Conservation (phyloP, 2,329 filamentous ascomycete species). For the Albifimbria verrucaria region DNA sequence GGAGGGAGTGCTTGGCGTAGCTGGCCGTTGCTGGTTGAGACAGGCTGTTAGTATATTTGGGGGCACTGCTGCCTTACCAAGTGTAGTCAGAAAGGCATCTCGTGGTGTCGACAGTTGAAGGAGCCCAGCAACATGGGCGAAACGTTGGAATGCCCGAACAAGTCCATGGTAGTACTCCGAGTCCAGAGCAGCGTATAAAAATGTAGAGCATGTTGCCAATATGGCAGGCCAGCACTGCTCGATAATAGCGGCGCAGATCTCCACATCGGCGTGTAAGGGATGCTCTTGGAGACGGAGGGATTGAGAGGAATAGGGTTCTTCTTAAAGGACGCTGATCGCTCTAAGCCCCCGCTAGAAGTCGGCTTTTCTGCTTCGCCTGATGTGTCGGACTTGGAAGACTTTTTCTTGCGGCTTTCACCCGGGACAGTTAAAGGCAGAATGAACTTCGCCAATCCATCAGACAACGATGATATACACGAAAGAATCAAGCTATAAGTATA, state of each 20-base stretch:
- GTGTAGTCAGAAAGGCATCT: constrained; percentile 90
- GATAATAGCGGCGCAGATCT: constrained; percentile 76
- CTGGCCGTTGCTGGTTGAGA: constrained; percentile 43
- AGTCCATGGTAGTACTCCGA: constrained; percentile 91
- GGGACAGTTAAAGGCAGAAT: constrained; percentile 88
- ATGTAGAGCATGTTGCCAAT: constrained; percentile 91
- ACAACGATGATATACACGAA: constrained; percentile 84
- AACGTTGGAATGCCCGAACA: constrained; percentile 89
- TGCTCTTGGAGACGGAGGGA: constrained; percentile 71
- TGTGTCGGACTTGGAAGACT: constrained; percentile 38
- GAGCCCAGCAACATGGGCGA: constrained; percentile 90
- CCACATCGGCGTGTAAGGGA: constrained; percentile 66
- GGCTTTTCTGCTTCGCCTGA: constrained; percentile 32
- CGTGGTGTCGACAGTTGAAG: constrained; percentile 80
- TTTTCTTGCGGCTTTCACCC: constrained; percentile 57
- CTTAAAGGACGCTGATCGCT: constrained; percentile 65
- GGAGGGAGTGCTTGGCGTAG: constrained; percentile 39
- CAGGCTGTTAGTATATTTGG: constrained; percentile 68
- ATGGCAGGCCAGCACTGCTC: constrained; percentile 95
- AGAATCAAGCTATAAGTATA: constrained; percentile 90
- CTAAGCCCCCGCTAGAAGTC: constrained; percentile 35
- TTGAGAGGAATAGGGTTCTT: constrained; percentile 80
- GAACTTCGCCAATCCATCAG: constrained; percentile 89
- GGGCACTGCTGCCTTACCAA: constrained; percentile 90
- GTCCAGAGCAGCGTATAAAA: constrained; percentile 87